Evolutionary conservation across 2,329 filamentous ascomycete species (phyloP).

Genomic region (Penicillium sp.): DNA sequence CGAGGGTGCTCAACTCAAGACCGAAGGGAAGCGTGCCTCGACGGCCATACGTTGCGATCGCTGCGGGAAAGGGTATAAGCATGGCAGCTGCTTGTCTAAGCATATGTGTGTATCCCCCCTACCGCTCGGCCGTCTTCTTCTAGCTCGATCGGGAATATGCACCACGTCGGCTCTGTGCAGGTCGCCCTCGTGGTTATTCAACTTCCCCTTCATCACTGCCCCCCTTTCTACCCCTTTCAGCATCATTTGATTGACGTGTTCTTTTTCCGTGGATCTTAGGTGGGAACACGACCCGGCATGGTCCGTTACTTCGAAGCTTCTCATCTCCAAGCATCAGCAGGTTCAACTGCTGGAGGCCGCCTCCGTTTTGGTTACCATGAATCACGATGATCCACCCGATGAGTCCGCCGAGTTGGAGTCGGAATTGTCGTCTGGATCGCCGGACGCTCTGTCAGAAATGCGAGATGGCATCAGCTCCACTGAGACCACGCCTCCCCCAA

Average conservation of each 20-base stretch:
- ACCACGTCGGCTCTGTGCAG: conserved; percentile 41
- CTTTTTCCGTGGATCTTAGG: conserved; percentile 55
- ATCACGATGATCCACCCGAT: conserved; percentile 59
- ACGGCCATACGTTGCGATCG: conserved; percentile 93
- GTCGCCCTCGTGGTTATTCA: conserved; percentile 40
- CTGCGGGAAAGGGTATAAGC: conserved; percentile 99
- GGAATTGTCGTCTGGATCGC: conserved; percentile 78
- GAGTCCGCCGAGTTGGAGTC: conserved; percentile 69
- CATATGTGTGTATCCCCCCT: conserved; percentile 88
- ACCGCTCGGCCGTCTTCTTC: conserved; percentile 40
- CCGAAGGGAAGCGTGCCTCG: conserved; percentile 73
- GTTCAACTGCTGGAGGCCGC: conserved; percentile 96
- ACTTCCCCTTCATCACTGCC: conserved; percentile 23
- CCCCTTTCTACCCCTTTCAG: conserved; percentile 29
- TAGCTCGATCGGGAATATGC: conserved; percentile 43
- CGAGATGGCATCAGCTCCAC: conserved; percentile 76
- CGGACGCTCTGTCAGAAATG: conserved; percentile 74
- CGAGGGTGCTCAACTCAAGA: conserved; percentile 83
- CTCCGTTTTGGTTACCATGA: conserved; percentile 95
- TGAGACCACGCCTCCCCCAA: conserved; percentile 88
- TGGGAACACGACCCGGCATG: conserved; percentile 99
- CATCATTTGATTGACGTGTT: conserved; percentile 41
- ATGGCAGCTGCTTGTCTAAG: conserved; percentile 99
- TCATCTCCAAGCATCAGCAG: conserved; percentile 99
- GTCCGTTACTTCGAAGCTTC: conserved; percentile 92